Base-by-base conservation (phyloP, 805 yeast genomes). In the Yarrowia bubula region DNA sequence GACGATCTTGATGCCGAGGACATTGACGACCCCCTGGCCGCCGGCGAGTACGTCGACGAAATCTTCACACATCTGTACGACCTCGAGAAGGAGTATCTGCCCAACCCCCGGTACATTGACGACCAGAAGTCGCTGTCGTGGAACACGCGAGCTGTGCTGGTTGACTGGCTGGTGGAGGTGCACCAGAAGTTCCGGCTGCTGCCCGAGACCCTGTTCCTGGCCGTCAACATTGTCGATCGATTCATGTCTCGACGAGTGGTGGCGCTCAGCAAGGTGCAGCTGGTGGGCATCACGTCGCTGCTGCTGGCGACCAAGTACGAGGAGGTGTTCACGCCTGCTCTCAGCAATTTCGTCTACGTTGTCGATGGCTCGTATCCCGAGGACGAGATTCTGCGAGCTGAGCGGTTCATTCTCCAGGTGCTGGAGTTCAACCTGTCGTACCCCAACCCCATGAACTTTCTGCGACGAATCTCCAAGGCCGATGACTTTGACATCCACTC, bases 161-260 rank as follows among this genome's bases (percentile, higher is more conserved):
- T 92, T n/a, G 97, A 92, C 76, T 92, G 98, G 98, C 80, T 92
- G 69, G 90, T 90, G 10, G 96, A 90, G 73, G 92, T 92, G 74
- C 97, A 91, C 77, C 80, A 86, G 69, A 83, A 90, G 74, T 92
- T 92, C 76, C 83, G 92, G 69, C 81, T 92, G 68, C 80, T 88
- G 47, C 96, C 96, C 1, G 97, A 92, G 76, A 90, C 96, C 8
- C 81, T 92, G 66, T 89, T 85, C 71, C 78, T 92, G 66, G 90
- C 96, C 4, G 87, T 90, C 65, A 91, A 90, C 75, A 76, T 90
- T 64, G 87, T 92, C 90, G 98, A 92, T 77, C 78, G 97, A 69
- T 91, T 89, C 75, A 83, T 92, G 83, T 84, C 92, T 8, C 78
- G 81, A 64, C 91, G 88, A 71, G 80, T 81, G 44, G 92, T 90